Evolutionary conservation across 345 rosid species (phyloP), one percentile per base, ranked within the genome.

Genomic region (Cochlearia excelsa): DNA sequence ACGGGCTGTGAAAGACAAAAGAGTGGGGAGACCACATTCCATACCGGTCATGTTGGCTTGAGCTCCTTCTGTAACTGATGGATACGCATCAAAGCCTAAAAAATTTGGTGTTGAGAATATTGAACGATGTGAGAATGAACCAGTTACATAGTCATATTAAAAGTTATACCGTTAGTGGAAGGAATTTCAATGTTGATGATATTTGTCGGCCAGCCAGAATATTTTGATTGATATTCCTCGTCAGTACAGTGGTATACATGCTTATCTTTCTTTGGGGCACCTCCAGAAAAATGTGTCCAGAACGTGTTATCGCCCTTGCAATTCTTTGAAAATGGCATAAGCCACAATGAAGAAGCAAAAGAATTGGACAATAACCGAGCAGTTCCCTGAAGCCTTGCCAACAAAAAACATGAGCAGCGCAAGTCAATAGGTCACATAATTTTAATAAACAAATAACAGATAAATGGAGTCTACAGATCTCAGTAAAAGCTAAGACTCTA

Each of bases 201-300:
- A 77, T 93, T 89, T 31, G 99, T 89, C 10, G 99, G 95, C 91
- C 94, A 89, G 48, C 99, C 99, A 74, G 99, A 89, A 78, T 86
- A 89, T 69, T 87, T 87, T 3, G 76, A 75, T 47, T 40, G 81
- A 81, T 73, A 88, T 75, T 93, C 99, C 61, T 79, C 79, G 39
- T 80, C 84, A 59, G 81, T 82, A 72, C 98, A 92, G 46, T 89
- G 84, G 77, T 85, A 87, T 10, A 74, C 65, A 6, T 74, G 83
- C 76, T 75, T 74, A 71, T 41, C 69, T 64, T 81, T 89, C 75
- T 71, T 80, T 59, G 60, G 73, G 46, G 69, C 79, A 54, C 70
- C 69, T 23, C 83, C 82, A 53, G 85, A 79, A 66, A 87, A 80
- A 80, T 87, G 94, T 70, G 79, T 93, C 82, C 76, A 79, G 57